phyloP scores from a whole-genome alignment of 1,284 basidiomycete genomes.

The Inonotus obliquus region DNA sequence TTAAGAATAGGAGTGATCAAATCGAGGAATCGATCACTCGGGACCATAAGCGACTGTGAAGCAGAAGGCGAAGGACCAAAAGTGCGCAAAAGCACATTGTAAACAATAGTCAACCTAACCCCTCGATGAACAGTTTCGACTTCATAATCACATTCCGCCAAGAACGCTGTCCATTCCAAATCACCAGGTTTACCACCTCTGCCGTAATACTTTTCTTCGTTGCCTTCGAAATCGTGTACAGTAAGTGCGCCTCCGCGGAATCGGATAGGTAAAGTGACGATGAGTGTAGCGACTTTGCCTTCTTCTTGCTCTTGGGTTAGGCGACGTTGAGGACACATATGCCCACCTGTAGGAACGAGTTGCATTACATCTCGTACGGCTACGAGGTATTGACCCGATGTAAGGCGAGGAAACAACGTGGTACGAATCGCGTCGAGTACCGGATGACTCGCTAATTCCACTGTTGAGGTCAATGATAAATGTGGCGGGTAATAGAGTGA shows the following conservation, averaged over 20 bases:
- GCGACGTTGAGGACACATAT: constrained; percentile 50
- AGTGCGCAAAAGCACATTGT: constrained; percentile 62
- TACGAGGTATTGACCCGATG: constrained; percentile 63
- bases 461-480: constrained; percentile 65
- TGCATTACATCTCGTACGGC: constrained; percentile 66
- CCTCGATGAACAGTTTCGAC: constrained; percentile 67
- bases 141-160: constrained; percentile 68
- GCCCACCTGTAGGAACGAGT: constrained; percentile 55
- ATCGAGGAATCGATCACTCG: constrained; percentile 70
- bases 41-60: constrained; percentile 59
- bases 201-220: constrained; percentile 58
- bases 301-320: constrained; percentile 45
- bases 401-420: constrained; percentile 62
- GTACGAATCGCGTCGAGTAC: constrained; percentile 70
- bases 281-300: constrained; percentile 63
- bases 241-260: constrained; percentile 63
- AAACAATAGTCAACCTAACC: constrained; percentile 62
- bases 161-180: constrained; percentile 72
- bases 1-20: constrained; percentile 65
- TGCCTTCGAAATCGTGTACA: constrained; percentile 50
- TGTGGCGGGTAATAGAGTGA: constrained; percentile 69
- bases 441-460: constrained; percentile 75
- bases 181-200: constrained; percentile 58
- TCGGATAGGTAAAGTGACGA: constrained; percentile 68
- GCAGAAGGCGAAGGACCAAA: constrained; percentile 53